These are phyloP conservation scores for Cryphonectria japonica DNA, from an alignment of 2,329 filamentous ascomycete species.

Conservation along the genomic window DNA sequence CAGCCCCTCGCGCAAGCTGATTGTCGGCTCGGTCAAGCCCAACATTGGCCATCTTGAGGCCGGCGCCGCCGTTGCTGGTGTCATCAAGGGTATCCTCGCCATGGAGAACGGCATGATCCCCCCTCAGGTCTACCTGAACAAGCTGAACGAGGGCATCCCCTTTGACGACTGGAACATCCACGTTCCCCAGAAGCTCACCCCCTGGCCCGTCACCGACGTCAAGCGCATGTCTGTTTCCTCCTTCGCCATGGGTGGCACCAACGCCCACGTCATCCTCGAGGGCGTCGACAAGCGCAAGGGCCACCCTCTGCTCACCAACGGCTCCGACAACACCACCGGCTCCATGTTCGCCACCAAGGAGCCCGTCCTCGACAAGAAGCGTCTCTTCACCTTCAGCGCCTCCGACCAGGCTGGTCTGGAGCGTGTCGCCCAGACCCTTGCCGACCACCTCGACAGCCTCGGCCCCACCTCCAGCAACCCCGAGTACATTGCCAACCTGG, in stretches of 20 bases:
- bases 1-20: conserved; percentile 17
- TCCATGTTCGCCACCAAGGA: conserved; percentile 20
- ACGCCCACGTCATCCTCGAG: conserved; percentile 23
- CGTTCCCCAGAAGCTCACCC: conserved; percentile 22
- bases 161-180: conserved; percentile 25
- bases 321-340: not conserved
- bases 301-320: conserved; percentile 22
- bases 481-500: conserved; percentile 45
- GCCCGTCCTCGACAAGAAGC: conserved; percentile 33
- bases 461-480: conserved; percentile 20
- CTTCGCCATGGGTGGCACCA: conserved; percentile 23
- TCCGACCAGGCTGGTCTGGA: conserved; percentile 41
- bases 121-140: conserved; percentile 43
- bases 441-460: conserved; percentile 46
- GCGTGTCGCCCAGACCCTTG: conserved; percentile 38
- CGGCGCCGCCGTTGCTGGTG: conserved; percentile 45
- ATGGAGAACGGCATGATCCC: conserved; percentile 46
- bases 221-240: conserved; percentile 22
- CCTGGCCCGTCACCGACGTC: conserved; percentile 21
- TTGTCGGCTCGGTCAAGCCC: conserved; percentile 42
- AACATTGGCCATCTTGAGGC: conserved; percentile 51
- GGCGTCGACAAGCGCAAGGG: conserved; percentile 26
- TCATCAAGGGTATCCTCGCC: conserved; percentile 50
- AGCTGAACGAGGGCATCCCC: conserved; percentile 24
- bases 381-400: conserved; percentile 49